phyloP scores from a whole-genome alignment of 2,329 filamentous ascomycete genomes.

The Pseudopyricularia cyperi region DNA sequence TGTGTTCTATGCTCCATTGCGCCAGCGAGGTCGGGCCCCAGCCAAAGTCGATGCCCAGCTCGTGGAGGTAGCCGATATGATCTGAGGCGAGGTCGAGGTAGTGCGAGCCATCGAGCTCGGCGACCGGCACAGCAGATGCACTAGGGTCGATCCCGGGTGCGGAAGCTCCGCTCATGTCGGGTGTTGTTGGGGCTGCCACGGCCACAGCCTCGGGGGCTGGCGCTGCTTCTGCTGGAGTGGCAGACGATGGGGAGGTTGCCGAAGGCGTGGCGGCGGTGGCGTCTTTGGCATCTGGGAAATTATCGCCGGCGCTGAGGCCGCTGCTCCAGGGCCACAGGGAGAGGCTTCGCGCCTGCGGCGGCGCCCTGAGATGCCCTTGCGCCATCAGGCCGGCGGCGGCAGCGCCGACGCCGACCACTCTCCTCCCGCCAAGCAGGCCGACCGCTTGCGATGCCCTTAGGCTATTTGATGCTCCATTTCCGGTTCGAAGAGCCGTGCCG shows the following conservation, averaged over 20 bases:
- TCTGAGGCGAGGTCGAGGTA: conserved; percentile 50
- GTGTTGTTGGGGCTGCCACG: background rate
- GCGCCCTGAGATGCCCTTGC: conserved; percentile 2
- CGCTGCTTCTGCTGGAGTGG: conserved; percentile 11
- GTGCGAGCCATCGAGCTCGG: conserved; percentile 20
- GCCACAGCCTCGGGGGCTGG: conserved; percentile 5
- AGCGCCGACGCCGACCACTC: conserved; percentile 8
- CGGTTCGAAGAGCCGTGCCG: conserved; percentile 14
- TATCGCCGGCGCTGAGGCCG: background rate
- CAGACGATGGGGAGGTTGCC: conserved; percentile 5
- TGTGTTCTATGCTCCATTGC: conserved; percentile 66
- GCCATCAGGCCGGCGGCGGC: background rate
- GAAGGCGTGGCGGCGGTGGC: conserved; percentile 1
- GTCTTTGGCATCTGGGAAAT: conserved; percentile 1
- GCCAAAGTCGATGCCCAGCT: conserved; percentile 77
- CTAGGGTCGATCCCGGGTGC: background rate
- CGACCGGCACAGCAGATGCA: background rate
- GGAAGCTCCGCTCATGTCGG: background rate
- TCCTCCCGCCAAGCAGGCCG: conserved; percentile 8
- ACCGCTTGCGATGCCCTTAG: background rate
- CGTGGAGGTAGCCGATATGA: conserved; percentile 68
- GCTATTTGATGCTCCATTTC: conserved; percentile 5
- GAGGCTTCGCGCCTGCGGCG: background rate
- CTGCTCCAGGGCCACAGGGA: background rate
- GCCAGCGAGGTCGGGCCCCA: conserved; percentile 64